Evolutionary conservation across 176 grass and related monocot species (phyloP).

Genomic region (Puya raimondii): DNA sequence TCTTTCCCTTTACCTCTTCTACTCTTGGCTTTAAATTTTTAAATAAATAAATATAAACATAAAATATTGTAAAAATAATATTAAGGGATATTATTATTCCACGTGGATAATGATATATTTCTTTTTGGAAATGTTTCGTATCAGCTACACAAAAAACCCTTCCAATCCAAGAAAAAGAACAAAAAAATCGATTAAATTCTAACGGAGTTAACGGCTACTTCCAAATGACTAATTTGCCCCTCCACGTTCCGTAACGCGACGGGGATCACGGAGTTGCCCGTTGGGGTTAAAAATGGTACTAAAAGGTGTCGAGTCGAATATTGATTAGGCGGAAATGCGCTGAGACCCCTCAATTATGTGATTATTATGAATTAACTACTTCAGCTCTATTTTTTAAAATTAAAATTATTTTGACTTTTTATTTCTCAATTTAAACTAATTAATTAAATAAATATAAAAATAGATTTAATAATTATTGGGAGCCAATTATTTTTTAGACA

Average conservation of each 20-base stretch:
- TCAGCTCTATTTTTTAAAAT: no score
- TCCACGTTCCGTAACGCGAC: neutral
- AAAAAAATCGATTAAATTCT: neutral
- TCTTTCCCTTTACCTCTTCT: neutral
- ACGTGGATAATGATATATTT: constrained; percentile 20
- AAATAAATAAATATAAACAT: constrained; percentile 23
- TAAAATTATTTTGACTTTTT: no score
- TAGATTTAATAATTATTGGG: no score
- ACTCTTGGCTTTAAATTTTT: neutral
- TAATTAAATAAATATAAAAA: neutral
- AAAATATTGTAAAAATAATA: constrained; percentile 10
- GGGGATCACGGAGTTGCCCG: neutral
- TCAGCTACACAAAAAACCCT: constrained; percentile 11
- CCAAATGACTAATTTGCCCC: constrained; percentile 2
- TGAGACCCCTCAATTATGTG: no score
- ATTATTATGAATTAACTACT: no score
- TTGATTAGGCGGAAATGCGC: no score
- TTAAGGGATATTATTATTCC: constrained; percentile 25
- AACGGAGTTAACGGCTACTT: constrained; percentile 20
- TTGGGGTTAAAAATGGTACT: neutral
- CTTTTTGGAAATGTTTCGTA: constrained; percentile 30
- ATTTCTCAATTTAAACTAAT: neutral
- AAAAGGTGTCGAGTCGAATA: neutral
- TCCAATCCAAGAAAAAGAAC: constrained; percentile 19
- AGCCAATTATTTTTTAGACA: no score